Evolutionary conservation across 2,329 filamentous ascomycete species (phyloP).

Genomic region (Trichoderma sp.): DNA sequence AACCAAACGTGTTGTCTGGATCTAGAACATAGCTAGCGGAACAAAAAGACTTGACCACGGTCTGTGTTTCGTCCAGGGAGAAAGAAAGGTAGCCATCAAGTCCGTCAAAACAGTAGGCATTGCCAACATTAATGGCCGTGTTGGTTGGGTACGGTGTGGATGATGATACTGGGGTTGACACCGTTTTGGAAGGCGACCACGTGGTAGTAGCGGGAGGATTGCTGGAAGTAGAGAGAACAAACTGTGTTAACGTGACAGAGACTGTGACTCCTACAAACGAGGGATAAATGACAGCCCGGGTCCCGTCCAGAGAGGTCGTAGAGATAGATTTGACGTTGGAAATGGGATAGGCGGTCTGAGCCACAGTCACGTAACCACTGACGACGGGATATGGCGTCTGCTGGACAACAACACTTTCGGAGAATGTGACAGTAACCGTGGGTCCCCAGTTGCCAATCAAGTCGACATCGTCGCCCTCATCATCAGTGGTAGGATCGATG

Average conservation of each 20-base stretch:
- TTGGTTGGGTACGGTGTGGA: neutral
- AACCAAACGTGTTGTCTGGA: neutral
- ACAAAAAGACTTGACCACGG: neutral
- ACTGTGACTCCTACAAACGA: neutral
- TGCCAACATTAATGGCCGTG: neutral
- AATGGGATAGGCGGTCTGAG: neutral
- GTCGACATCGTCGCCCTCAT: neutral
- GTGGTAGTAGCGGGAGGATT: neutral
- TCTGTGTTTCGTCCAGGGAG: neutral
- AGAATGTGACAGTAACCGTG: rapidly evolving
- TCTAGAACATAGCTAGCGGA: neutral
- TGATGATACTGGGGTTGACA: neutral
- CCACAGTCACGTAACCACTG: neutral
- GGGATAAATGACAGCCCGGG: neutral
- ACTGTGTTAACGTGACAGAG: neutral
- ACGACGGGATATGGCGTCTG: neutral
- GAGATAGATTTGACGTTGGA: neutral
- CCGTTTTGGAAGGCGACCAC: neutral
- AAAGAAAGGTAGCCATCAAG: neutral
- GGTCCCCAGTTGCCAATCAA: neutral
- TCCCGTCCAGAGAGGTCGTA: neutral
- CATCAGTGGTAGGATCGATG: neutral
- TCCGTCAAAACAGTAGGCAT: neutral
- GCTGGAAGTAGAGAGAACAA: neutral
- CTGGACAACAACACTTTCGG: neutral